These are phyloP conservation scores for Pleurotus pulmonarius DNA, from an alignment of 768 basidiomycete genomes.

Conservation along the genomic window DNA sequence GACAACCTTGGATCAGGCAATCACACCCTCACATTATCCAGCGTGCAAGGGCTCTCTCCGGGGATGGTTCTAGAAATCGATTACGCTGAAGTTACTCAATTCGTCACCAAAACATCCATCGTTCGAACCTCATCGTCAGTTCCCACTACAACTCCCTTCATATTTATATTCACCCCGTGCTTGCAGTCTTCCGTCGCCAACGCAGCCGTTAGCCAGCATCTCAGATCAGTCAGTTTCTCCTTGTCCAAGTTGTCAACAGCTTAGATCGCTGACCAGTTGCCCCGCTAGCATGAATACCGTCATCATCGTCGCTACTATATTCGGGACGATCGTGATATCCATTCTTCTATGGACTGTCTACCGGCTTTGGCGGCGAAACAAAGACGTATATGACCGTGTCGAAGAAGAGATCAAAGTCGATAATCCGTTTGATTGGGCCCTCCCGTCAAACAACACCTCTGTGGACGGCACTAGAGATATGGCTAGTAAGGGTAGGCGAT, in stretches of 20 bases:
- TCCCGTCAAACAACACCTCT: not conserved
- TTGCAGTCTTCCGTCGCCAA: too few species aligned
- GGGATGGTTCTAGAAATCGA: slow-evolving; percentile 1
- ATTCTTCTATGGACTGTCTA: not conserved
- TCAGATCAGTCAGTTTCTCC: too few species aligned
- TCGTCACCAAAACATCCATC: not conserved
- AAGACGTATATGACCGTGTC: not conserved
- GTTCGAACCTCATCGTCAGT: too few species aligned
- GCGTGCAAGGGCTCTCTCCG: slow-evolving; percentile 9
- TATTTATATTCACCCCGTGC: too few species aligned
- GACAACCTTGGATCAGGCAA: slow-evolving; percentile 19
- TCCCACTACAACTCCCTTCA: too few species aligned
- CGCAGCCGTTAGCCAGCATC: too few species aligned
- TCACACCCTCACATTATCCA: slow-evolving; percentile 29
- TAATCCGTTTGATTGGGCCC: slow-evolving; percentile 3
- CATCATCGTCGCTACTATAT: not conserved
- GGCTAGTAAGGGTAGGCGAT: not conserved
- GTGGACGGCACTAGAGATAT: not conserved
- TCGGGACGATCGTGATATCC: slow-evolving; percentile 2
- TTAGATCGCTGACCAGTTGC: too few species aligned
- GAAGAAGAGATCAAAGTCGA: slow-evolving; percentile 3
- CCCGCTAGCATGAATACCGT: not conserved
- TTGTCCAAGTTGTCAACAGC: too few species aligned
- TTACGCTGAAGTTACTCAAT: slow-evolving; percentile 4
- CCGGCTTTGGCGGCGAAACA: slow-evolving; percentile 1